phyloP scores from a whole-genome alignment of 805 yeast genomes.

The Kuraishia piskuri region DNA sequence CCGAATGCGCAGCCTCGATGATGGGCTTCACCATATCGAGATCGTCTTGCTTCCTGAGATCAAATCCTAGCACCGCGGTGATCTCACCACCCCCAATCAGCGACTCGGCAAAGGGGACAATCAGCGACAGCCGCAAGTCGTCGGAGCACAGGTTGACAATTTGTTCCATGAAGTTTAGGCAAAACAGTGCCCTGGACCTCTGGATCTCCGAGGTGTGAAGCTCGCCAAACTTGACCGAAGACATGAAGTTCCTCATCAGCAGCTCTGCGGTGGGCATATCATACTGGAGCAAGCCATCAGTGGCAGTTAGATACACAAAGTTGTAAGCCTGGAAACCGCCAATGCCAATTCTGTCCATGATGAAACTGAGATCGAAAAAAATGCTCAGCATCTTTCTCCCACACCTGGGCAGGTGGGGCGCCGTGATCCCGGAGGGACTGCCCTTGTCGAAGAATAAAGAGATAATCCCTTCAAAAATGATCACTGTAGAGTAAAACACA shows the following conservation, averaged over 20 bases:
- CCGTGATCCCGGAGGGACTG: constrained; percentile 5
- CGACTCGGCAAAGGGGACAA: constrained; percentile 17
- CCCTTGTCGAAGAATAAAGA: neutral
- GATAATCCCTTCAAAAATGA: constrained; percentile 24
- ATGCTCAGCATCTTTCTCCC: constrained; percentile 27
- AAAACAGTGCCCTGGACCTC: constrained; percentile 29
- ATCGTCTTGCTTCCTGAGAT: constrained; percentile 5
- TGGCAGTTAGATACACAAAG: constrained; percentile 42
- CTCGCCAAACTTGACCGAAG: constrained; percentile 15
- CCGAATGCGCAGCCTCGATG: constrained; percentile 61
- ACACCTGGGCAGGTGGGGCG: constrained; percentile 10
- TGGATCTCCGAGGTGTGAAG: constrained; percentile 21
- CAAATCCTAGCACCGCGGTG: neutral
- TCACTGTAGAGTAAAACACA: constrained; percentile 39
- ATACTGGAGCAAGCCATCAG: constrained; percentile 30
- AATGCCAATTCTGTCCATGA: constrained; percentile 45
- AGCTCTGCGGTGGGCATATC: constrained; percentile 17
- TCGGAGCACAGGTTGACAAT: constrained; percentile 26
- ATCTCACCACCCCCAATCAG: constrained; percentile 11
- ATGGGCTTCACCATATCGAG: constrained; percentile 19
- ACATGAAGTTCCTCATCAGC: constrained; percentile 21
- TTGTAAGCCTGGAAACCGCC: constrained; percentile 61
- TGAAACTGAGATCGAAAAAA: constrained; percentile 36
- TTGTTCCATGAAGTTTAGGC: constrained; percentile 38
- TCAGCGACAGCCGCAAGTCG: constrained; percentile 18